Evolutionary conservation across 2,329 filamentous ascomycete species (phyloP).

Genomic region (Verticillium alfalfae): DNA sequence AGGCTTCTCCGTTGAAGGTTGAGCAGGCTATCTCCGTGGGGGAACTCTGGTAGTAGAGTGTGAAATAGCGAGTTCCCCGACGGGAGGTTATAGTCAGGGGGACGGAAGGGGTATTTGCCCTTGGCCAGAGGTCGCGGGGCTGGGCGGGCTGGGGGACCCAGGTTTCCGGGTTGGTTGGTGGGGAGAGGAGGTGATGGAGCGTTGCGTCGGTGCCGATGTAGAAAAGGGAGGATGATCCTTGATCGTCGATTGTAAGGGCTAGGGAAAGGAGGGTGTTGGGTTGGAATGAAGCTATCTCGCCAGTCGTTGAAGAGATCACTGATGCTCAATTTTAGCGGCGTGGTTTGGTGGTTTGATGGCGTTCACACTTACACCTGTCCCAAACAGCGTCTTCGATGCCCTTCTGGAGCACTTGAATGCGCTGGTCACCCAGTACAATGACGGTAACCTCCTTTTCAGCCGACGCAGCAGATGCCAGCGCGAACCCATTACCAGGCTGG

Average conservation of each 20-base stretch:
- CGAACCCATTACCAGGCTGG: constrained; percentile 18
- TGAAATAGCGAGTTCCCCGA: not conserved
- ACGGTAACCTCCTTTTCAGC: constrained; percentile 25
- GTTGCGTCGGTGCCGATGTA: constrained; percentile 29
- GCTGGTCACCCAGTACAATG: constrained; percentile 21
- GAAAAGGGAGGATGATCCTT: constrained; percentile 22
- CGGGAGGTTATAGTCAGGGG: not conserved
- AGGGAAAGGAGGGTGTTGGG: constrained; percentile 7
- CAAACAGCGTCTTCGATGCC: constrained; percentile 18
- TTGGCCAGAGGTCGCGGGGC: not conserved
- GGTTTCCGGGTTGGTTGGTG: not conserved
- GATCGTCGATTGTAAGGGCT: constrained; percentile 23
- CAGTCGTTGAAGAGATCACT: constrained; percentile 9
- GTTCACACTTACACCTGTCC: constrained; percentile 20
- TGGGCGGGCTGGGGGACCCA: not conserved
- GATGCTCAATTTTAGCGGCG: constrained; percentile 2
- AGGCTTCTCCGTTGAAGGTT: not conserved
- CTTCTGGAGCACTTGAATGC: constrained; percentile 22
- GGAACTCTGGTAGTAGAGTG: not conserved
- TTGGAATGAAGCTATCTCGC: not conserved
- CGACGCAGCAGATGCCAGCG: constrained; percentile 21
- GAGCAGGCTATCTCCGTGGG: not conserved
- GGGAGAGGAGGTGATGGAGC: constrained; percentile 19
- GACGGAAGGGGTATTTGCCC: not conserved
- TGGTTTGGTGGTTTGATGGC: not conserved